Evolutionary conservation across 345 rosid genomes (phyloP).

Genomic region (Syzygium aqueum): DNA sequence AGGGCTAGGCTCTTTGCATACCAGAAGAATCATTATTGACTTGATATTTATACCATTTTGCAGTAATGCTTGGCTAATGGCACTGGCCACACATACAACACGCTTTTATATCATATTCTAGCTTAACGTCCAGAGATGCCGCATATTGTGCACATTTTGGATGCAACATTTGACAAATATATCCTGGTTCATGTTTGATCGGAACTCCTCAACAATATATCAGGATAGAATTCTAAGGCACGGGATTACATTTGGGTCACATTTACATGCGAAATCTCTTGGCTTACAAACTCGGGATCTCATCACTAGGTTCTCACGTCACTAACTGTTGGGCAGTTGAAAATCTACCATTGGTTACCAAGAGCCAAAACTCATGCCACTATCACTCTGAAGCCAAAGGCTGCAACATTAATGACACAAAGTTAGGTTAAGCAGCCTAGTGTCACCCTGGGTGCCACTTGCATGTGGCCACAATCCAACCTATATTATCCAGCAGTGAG

Average conservation of each 20-base stretch:
- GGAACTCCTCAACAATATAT: neutral
- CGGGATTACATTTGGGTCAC: neutral
- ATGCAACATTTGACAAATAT: neutral
- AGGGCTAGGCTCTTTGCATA: slow-evolving; percentile 1
- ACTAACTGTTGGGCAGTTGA: neutral
- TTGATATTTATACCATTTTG: slow-evolving; percentile 30
- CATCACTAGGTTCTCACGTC: too few species aligned
- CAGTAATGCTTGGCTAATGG: slow-evolving; percentile 36
- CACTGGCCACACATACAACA: neutral
- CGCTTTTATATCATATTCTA: neutral
- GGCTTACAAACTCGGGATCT: neutral
- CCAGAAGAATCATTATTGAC: slow-evolving; percentile 53
- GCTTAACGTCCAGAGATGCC: neutral
- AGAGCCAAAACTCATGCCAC: neutral
- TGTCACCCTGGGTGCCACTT: neutral
- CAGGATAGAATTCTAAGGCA: neutral
- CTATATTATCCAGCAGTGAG: neutral
- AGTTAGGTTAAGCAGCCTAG: neutral
- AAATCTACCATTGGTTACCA: too few species aligned
- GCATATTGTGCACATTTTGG: neutral
- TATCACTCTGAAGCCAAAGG: neutral
- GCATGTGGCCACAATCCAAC: neutral
- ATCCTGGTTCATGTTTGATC: neutral
- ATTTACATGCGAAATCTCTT: neutral
- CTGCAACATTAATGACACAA: neutral